Evolutionary conservation across 2,329 filamentous ascomycete species (phyloP), one percentile per base, ranked within the genome.

Genomic region (Colletotrichum spinosum): DNA sequence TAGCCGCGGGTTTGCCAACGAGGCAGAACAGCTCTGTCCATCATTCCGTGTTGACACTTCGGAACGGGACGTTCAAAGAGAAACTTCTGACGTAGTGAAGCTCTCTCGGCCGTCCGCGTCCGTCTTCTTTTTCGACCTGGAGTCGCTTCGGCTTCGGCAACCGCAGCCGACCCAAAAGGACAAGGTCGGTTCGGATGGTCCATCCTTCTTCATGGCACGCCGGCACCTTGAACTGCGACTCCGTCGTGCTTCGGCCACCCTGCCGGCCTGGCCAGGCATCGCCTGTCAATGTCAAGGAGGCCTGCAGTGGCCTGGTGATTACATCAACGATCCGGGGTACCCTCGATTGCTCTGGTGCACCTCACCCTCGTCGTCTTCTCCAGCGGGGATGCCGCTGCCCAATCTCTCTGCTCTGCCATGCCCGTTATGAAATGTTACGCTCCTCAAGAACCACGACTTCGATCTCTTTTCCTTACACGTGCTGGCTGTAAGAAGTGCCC

Each of bases 241-340:
- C 42, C 42, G 37, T 55, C 46, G 52, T 57, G 42, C 58, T 61
- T 65, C 62, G 51, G 57, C 46, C 45, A 55, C 49, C 45, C 52
- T 48, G 42, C 63, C 63, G 41, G 63, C 52, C 58, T 55, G 52
- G 57, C 52, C 58, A 61, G 41, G 57, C 37, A 65, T 37, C 11
- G 51, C 61, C 48, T 55, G 56, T 37, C 61, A 60, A 54, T 45
- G 35, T 62, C 52, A 46, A 62, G 35, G n/a, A 25, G 58, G 41
- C 58, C 59, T 48, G 63, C 56, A 39, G n/a, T n/a, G 58, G 41
- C 58, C 59, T 48, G 63, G 52, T 42, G 13, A 66, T 66, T 66
- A 63, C 63, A 66, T 66, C 63, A 66, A 66, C 11, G 46, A 63
- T 66, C 63, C 37, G 58, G 62, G 62, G 63, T 66, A 62, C 63